A percentile compares a stretch with the other conserved stretches of the same genome.
phyloP scores from a whole-genome alignment of 2,329 filamentous ascomycete genomes.

The Leptographium flavum region DNA sequence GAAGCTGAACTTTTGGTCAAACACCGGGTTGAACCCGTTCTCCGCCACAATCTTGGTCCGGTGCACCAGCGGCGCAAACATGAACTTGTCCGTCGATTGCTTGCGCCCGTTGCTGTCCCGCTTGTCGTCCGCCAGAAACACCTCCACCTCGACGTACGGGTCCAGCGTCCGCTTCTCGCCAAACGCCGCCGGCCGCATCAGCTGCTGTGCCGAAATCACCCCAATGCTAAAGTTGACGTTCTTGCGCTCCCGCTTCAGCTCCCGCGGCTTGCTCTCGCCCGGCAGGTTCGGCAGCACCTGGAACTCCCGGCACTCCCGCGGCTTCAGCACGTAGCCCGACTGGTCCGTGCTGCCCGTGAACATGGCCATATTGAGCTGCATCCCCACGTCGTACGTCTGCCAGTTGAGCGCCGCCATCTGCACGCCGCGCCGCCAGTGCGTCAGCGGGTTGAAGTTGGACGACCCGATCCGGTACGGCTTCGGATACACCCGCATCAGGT shows the following conservation, averaged over 20 bases:
- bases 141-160: conserved; percentile 87
- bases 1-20: conserved; percentile 66
- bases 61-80: conserved; percentile 21
- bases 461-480: conserved; percentile 69
- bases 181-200: conserved; percentile 62
- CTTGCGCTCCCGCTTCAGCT: conserved; percentile 61
- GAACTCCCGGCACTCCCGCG: conserved; percentile 65
- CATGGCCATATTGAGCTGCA: conserved; percentile 97
- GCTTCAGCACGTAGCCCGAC: conserved; percentile 89
- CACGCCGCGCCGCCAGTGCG: conserved; percentile 87
- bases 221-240: conserved; percentile 75
- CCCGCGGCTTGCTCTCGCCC: conserved; percentile 23
- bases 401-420: conserved; percentile 98
- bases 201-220: conserved; percentile 85
- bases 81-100: conserved; percentile 40
- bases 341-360: conserved; percentile 78
- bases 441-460: conserved; percentile 86
- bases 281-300: conserved; percentile 44
- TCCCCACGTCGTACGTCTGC: conserved; percentile 92
- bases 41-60: conserved; percentile 69
- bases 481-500: conserved; percentile 90
- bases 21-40: conserved; percentile 89
- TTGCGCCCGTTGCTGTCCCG: conserved; percentile 64
- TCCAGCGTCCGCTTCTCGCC: conserved; percentile 52
- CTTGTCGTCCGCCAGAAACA: conserved; percentile 89